Evolutionary conservation across 176 grass and related monocot genomes (phyloP), one percentile per base, ranked within the genome.

Genomic region (Carex cristatella): DNA sequence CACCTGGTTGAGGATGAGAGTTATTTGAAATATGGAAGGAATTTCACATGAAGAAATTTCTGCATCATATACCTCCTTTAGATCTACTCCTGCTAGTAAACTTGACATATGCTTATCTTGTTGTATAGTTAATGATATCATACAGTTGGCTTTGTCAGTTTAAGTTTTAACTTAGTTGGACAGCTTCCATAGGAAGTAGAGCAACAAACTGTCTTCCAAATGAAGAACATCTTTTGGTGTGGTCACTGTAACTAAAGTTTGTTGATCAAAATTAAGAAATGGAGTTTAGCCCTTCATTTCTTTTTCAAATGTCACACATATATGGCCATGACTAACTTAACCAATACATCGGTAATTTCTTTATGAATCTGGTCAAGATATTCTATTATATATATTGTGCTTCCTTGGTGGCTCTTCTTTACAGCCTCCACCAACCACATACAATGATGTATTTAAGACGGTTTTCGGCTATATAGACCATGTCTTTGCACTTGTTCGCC

Each of bases 381-480:
- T 73, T 53, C 12, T 77, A 51, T 74, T 28, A 53, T 70, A 18
- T 74, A 28, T 51, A 13, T 44, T 73, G 32, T 51, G 10, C 6
- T 56, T 51, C 0, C 16, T 78, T 78, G 12, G 35, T 33, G 16
- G 33, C 49, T 78, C 27, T 30, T 63, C 58, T 68, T 49, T 90
- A 80, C 91, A 98, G 96, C 96, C 96, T 48, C 54, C 90, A 7
- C 96, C 96, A 72, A 91, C 88, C 38, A 98, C 96, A 60, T 98
- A 98, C 53, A 90, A 95, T 71, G 87, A 95, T 74, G 96, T 98
- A 79, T 98, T 98, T 83, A 98, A 89, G 91, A 89, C 91, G 15
- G 91, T 98, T 65, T 95, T 98, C 86, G 78, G 87, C 57, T 98
- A 98, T 87, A 95, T 98, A 51, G 96, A 98, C 88, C 96, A 98